Evolutionary conservation across 2,329 filamentous ascomycete species (phyloP).

Genomic region (Xylariaceae sp.): DNA sequence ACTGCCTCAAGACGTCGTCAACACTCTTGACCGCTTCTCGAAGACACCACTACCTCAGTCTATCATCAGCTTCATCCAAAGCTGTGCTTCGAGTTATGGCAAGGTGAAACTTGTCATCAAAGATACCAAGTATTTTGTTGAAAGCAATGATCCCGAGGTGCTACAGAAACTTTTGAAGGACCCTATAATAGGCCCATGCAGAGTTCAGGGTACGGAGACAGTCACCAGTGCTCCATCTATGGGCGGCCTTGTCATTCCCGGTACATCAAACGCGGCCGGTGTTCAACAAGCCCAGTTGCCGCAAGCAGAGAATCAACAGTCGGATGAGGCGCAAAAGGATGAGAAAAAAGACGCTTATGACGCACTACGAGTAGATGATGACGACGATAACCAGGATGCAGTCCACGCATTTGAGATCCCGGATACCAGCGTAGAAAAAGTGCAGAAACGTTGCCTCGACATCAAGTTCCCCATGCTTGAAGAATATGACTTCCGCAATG

Average conservation of each 20-base stretch:
- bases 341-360: slow-evolving; percentile 66
- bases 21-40: slow-evolving; percentile 78
- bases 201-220: slow-evolving; percentile 65
- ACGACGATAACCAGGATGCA: slow-evolving; percentile 78
- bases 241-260: slow-evolving; percentile 83
- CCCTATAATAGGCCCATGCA: slow-evolving; percentile 70
- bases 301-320: slow-evolving; percentile 37
- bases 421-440: slow-evolving; percentile 73
- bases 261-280: slow-evolving; percentile 87
- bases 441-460: slow-evolving; percentile 83
- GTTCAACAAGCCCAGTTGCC: slow-evolving; percentile 62
- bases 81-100: slow-evolving; percentile 83
- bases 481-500: slow-evolving; percentile 95
- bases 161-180: slow-evolving; percentile 84
- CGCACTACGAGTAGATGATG: slow-evolving; percentile 71
- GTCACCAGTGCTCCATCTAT: slow-evolving; percentile 84
- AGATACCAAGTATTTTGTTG: slow-evolving; percentile 89
- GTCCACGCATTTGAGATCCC: slow-evolving; percentile 92
- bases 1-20: slow-evolving; percentile 82
- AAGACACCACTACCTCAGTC: slow-evolving; percentile 82
- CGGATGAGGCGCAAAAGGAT: slow-evolving; percentile 44
- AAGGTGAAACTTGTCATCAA: slow-evolving; percentile 95
- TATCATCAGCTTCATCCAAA: slow-evolving; percentile 70
- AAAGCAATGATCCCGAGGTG: slow-evolving; percentile 82
- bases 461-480: slow-evolving; percentile 85